A percentile compares a stretch with the other conserved stretches of the same genome.
Evolutionary conservation across 179 eudicot species (phyloP).

Genomic region (Heliamphora ciliata): DNA sequence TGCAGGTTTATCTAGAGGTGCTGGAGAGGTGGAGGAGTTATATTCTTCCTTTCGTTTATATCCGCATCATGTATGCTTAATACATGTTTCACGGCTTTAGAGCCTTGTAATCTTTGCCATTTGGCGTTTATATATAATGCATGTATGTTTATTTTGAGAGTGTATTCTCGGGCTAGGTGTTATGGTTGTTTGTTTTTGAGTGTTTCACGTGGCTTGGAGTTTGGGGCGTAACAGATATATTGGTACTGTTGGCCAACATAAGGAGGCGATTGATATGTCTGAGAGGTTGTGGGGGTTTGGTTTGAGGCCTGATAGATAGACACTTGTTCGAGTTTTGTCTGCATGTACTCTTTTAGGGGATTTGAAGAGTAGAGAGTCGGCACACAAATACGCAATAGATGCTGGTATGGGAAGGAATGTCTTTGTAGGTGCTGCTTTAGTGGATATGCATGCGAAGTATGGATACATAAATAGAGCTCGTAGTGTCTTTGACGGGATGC

Average conservation of each 20-base stretch:
- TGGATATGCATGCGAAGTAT: conserved; percentile 13
- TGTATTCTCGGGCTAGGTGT: too few relatives aligned
- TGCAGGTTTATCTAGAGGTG: too few relatives aligned
- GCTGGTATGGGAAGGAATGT: conserved; percentile 38
- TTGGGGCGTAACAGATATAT: conserved; percentile 20
- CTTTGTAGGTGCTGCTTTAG: conserved; percentile 42
- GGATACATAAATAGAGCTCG: too few relatives aligned
- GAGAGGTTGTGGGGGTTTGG: conserved; percentile 34
- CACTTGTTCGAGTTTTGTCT: conserved; percentile 46
- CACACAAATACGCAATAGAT: conserved; percentile 29
- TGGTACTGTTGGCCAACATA: conserved; percentile 25
- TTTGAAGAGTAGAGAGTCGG: conserved; percentile 44
- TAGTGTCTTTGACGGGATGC: too few relatives aligned
- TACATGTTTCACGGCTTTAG: too few relatives aligned
- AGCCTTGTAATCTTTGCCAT: too few relatives aligned
- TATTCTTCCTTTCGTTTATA: too few relatives aligned
- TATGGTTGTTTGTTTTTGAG: too few relatives aligned
- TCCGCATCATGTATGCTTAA: too few relatives aligned
- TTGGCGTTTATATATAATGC: neutral
- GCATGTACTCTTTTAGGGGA: conserved; percentile 55
- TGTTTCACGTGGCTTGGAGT: too few relatives aligned
- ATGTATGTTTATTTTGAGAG: too few relatives aligned
- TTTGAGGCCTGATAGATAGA: conserved; percentile 47
- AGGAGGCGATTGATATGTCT: conserved; percentile 51
- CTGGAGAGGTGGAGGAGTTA: too few relatives aligned